Percentiles rank a stretch among this genome's conserved stretches.
Evolutionary conservation across 1,284 basidiomycete species (phyloP).

Genomic region (Cutaneotrichosporon cyanovorans): DNA sequence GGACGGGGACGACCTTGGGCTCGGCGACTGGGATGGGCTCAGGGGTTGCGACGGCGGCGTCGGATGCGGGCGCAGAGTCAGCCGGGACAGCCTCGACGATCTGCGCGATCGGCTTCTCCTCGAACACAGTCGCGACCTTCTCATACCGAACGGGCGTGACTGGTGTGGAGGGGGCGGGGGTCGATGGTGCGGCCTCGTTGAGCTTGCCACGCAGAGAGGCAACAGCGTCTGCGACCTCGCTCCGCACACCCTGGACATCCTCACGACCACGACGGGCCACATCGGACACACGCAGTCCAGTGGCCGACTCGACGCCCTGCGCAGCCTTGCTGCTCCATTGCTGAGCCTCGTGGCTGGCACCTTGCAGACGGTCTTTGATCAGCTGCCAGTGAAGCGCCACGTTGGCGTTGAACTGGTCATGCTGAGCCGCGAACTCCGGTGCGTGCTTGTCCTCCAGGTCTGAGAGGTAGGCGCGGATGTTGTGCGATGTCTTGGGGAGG

Average conservation of each 20-base stretch:
- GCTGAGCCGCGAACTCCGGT: slow-evolving; percentile 60
- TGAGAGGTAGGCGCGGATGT: slow-evolving; percentile 59
- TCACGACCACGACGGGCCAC: slow-evolving; percentile 50
- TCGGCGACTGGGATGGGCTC: background rate
- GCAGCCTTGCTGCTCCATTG: slow-evolving; percentile 50
- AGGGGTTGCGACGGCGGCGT: background rate
- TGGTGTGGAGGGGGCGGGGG: background rate
- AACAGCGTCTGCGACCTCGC: slow-evolving; percentile 8
- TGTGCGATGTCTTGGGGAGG: slow-evolving; percentile 67
- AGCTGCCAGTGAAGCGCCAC: slow-evolving; percentile 55
- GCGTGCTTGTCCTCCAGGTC: slow-evolving; percentile 64
- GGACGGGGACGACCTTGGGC: background rate
- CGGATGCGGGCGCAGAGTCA: background rate
- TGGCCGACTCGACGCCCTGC: slow-evolving; percentile 58
- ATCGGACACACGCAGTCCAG: slow-evolving; percentile 63
- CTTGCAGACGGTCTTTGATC: slow-evolving; percentile 48
- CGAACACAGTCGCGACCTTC: slow-evolving; percentile 39
- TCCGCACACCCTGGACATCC: slow-evolving; percentile 8
- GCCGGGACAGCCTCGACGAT: slow-evolving; percentile 36
- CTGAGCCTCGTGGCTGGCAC: slow-evolving; percentile 40
- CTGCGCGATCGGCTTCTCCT: slow-evolving; percentile 41
- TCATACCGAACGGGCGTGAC: slow-evolving; percentile 17
- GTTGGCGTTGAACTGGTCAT: slow-evolving; percentile 60
- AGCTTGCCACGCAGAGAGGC: slow-evolving; percentile 14
- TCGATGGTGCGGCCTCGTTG: slow-evolving; percentile 3